Percentiles rank a stretch among this genome's conserved stretches.
Evolutionary conservation across 768 basidiomycete genomes (phyloP).

Genomic region (Lactarius evosmus): DNA sequence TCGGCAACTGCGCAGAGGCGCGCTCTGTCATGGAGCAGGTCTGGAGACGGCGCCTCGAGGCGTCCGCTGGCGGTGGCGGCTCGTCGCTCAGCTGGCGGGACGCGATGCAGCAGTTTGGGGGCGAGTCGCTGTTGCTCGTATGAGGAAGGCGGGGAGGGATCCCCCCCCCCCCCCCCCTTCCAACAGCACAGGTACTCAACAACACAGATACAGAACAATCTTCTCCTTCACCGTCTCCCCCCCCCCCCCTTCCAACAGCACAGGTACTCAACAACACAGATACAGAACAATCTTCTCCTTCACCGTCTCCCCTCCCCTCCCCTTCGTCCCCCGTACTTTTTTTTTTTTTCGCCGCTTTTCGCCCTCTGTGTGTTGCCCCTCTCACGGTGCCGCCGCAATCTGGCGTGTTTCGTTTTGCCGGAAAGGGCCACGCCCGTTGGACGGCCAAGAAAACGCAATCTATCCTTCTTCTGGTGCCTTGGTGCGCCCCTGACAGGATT

Average conservation of each 20-base stretch:
- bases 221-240: neutral
- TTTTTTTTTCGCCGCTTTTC: neutral
- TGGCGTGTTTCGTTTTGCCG: neutral
- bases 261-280: neutral
- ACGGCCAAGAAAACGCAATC: neutral
- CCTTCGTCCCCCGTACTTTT: neutral
- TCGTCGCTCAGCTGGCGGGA: slow-evolving; percentile 59
- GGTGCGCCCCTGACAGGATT: neutral
- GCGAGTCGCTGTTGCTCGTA: slow-evolving; percentile 55
- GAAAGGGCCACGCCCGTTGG: neutral
- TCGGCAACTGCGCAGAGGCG: slow-evolving; percentile 66
- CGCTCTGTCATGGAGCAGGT: slow-evolving; percentile 51
- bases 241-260: neutral
- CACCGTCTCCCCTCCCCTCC: neutral
- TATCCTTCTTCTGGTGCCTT: neutral
- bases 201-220: neutral
- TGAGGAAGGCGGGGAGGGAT: slow-evolving; percentile 31
- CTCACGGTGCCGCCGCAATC: neutral
- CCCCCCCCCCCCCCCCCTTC: neutral
- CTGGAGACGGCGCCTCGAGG: slow-evolving; percentile 45
- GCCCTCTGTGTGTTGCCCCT: neutral
- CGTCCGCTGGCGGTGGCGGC: slow-evolving; percentile 23
- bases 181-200: neutral
- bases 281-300: neutral
- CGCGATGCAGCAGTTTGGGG: slow-evolving; percentile 40